Evolutionary conservation across 345 rosid genomes (phyloP).

Genomic region (Mangifera indica): DNA sequence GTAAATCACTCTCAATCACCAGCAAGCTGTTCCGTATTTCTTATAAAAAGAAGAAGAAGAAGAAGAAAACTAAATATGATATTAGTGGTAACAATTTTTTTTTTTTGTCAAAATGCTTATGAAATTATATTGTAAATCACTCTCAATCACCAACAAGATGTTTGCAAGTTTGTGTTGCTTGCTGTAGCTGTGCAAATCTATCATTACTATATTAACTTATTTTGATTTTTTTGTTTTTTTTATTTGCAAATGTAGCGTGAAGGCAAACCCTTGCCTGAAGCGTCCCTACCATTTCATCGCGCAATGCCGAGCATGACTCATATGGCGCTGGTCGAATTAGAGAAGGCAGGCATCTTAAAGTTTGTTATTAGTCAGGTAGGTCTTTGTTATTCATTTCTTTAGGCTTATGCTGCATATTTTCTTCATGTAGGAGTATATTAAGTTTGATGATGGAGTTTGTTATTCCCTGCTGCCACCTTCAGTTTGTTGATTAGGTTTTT

Average conservation of each 20-base stretch:
- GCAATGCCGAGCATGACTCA: constrained; percentile 97
- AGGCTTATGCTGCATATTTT: not conserved
- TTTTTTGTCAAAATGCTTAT: not conserved
- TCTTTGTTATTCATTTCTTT: constrained; percentile 12
- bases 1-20: not conserved
- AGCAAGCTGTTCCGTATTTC: not conserved
- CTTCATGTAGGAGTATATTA: not conserved
- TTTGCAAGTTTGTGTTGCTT: not conserved
- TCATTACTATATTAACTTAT: not conserved
- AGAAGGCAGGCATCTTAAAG: constrained; percentile 81
- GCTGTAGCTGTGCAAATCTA: constrained; percentile 5
- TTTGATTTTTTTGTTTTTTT: constrained; percentile 2
- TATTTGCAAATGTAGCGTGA: constrained; percentile 56
- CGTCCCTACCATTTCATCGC: constrained; percentile 93
- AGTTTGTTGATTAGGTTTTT: not conserved
- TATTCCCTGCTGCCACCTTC: no score
- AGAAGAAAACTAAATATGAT: not conserved
- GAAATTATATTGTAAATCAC: not conserved
- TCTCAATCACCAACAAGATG: not conserved
- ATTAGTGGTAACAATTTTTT: not conserved
- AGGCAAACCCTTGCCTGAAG: constrained; percentile 83
- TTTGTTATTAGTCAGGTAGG: constrained; percentile 88
- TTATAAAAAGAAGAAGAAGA: not conserved
- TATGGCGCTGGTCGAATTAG: constrained; percentile 93
- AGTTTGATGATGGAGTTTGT: not conserved